Percentiles rank a stretch among this genome's conserved stretches.
Evolutionary conservation across 805 yeast genomes (phyloP).

Genomic region (Candida nemodendra): DNA sequence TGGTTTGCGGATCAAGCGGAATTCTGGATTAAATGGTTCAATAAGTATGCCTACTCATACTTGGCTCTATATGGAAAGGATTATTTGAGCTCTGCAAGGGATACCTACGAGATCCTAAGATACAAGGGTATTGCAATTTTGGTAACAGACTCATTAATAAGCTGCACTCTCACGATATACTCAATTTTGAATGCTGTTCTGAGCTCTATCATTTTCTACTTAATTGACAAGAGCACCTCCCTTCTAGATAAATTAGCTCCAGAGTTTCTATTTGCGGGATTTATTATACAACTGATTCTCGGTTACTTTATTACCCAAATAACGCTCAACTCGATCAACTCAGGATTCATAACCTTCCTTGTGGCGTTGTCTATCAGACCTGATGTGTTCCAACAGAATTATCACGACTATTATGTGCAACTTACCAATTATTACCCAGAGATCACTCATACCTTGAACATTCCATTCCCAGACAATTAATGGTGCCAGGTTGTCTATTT

Average conservation of each 20-base stretch:
- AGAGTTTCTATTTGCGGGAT: constrained; percentile 29
- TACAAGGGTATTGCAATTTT: constrained; percentile 82
- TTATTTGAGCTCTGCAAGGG: constrained; percentile 73
- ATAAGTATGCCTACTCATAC: constrained; percentile 86
- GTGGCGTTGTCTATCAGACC: constrained; percentile 85
- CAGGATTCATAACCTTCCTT: constrained; percentile 82
- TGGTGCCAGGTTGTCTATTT: neutral
- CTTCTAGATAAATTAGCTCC: constrained; percentile 22
- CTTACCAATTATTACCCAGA: constrained; percentile 32
- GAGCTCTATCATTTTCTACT: constrained; percentile 30
- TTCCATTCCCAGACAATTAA: constrained; percentile 27
- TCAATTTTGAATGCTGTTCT: constrained; percentile 59
- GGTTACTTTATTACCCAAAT: constrained; percentile 74
- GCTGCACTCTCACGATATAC: constrained; percentile 76
- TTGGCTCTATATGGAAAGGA: constrained; percentile 83
- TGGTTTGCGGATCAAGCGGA: constrained; percentile 51
- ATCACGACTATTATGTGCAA: constrained; percentile 49
- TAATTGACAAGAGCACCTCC: constrained; percentile 12
- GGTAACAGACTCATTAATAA: constrained; percentile 79
- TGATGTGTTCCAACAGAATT: constrained; percentile 69
- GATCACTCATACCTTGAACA: constrained; percentile 28
- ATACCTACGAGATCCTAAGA: constrained; percentile 75
- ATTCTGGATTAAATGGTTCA: constrained; percentile 67
- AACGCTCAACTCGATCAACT: constrained; percentile 69
- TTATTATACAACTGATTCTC: constrained; percentile 48